These are phyloP conservation scores for Globisporangium perplexum DNA, from an alignment of 352 stramenopile species.

Conservation along the genomic window DNA sequence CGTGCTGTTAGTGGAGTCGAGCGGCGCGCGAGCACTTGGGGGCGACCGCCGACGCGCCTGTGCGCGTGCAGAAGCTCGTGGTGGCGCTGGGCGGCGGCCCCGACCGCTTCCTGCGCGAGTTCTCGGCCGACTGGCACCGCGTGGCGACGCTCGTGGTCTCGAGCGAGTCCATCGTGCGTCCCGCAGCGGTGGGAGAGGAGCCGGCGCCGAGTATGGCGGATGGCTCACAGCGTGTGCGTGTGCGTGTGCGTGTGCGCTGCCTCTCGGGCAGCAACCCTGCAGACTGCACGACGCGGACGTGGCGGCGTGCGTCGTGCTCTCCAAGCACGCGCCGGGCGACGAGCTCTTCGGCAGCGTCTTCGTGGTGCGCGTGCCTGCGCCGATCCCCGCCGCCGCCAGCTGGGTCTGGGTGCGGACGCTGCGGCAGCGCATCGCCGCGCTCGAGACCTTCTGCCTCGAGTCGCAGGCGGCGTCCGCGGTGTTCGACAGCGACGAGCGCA, in stretches of 20 bases:
- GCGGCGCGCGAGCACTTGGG: conserved; percentile 19
- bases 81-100: conserved; percentile 38
- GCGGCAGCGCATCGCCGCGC: conserved; percentile 27
- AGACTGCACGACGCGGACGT: conserved; percentile 13
- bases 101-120: conserved; percentile 40
- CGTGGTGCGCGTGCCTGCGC: conserved; percentile 30
- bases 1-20: conserved; percentile 32
- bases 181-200: neutral
- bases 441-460: conserved; percentile 53
- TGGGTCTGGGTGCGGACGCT: conserved; percentile 52
- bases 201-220: too few relatives aligned
- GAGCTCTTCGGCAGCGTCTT: conserved; percentile 28
- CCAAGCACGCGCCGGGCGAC: conserved; percentile 25
- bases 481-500: conserved; percentile 34
- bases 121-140: conserved; percentile 34
- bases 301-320: conserved; percentile 33
- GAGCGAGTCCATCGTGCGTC: conserved; percentile 41
- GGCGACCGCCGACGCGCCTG: neutral
- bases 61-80: conserved; percentile 30
- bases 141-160: conserved; percentile 50
- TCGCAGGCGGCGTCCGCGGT: conserved; percentile 45
- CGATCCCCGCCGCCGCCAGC: conserved; percentile 31
- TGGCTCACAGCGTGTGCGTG: neutral
- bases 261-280: conserved; percentile 26
- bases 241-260: neutral